phyloP scores from a whole-genome alignment of 2,329 filamentous ascomycete genomes.

The Venturia aucupariae region DNA sequence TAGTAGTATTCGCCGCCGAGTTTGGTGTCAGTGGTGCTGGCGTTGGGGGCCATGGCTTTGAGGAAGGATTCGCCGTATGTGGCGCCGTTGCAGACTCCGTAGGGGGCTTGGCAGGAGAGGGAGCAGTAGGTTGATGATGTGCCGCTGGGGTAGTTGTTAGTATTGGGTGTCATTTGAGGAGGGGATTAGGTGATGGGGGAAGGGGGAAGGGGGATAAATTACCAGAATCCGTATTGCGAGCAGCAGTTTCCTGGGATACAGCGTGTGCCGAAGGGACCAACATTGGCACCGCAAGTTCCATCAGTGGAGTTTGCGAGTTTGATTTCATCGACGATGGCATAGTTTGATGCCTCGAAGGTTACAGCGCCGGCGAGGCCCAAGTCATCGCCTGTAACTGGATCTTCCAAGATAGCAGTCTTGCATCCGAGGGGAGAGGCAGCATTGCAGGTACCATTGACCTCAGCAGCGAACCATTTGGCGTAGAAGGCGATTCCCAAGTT shows the following conservation, averaged over 20 bases:
- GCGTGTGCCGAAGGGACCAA: conserved; percentile 23
- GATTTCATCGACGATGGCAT: conserved; percentile 20
- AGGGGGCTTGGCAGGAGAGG: not conserved
- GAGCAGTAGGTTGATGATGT: conserved; percentile 1
- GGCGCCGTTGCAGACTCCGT: not conserved
- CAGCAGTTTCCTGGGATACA: conserved; percentile 25
- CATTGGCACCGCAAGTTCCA: conserved; percentile 23
- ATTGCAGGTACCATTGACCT: conserved; percentile 40
- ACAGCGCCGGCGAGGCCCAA: conserved; percentile 49
- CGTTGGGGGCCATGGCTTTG: conserved; percentile 35
- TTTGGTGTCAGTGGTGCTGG: conserved; percentile 47
- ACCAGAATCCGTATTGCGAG: conserved; percentile 22
- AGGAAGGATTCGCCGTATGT: conserved; percentile 1
- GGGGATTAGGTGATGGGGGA: not conserved
- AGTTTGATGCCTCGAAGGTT: conserved; percentile 31
- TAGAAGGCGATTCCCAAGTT: conserved; percentile 63
- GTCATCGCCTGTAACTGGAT: conserved; percentile 50
- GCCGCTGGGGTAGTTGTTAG: not conserved
- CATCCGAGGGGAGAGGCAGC: conserved; percentile 45
- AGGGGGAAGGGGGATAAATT: not conserved
- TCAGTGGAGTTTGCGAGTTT: conserved; percentile 18
- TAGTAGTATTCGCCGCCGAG: conserved; percentile 61
- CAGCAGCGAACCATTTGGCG: conserved; percentile 55
- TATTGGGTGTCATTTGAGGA: too few species aligned
- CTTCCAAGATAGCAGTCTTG: conserved; percentile 49